These are phyloP conservation scores for Eremothecium gossypii DNA, from an alignment of 1,139 yeast species.

Conservation along the genomic window DNA sequence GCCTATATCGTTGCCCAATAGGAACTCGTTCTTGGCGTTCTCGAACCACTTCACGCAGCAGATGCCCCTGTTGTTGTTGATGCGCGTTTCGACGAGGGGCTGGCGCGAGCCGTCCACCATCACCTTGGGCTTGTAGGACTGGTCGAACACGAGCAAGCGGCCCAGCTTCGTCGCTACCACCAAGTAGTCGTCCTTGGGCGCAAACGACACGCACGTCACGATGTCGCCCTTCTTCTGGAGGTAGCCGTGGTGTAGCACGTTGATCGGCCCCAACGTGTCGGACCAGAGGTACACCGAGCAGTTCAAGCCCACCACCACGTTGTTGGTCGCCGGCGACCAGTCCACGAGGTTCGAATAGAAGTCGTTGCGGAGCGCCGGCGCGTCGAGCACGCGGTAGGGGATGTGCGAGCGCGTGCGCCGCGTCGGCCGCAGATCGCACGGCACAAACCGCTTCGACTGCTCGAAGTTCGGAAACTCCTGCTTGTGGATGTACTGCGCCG, in stretches of 20 bases:
- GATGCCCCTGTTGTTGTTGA: conserved; percentile 31
- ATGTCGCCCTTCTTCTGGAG: conserved; percentile 30
- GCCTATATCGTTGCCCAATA: conserved; percentile 67
- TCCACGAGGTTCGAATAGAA: conserved; percentile 70
- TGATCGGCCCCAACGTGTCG: conserved; percentile 39
- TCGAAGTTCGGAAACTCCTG: conserved; percentile 12
- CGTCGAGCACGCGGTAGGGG: conserved; percentile 52
- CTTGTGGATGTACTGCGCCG: conserved; percentile 15
- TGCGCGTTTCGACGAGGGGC: conserved; percentile 10
- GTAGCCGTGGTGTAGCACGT: conserved; percentile 29
- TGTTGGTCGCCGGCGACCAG: conserved; percentile 51
- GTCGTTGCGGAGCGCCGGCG: conserved; percentile 70
- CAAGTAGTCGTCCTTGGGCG: conserved; percentile 38
- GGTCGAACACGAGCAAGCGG: conserved; percentile 36
- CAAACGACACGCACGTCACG: conserved; percentile 53
- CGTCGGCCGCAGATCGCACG: conserved; percentile 11
- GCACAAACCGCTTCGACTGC: conserved; percentile 7
- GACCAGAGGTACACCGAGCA: conserved; percentile 60
- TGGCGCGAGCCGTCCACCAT: conserved; percentile 13
- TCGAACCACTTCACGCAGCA: conserved; percentile 60
- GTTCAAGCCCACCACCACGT: conserved; percentile 64
- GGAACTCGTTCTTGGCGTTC: conserved; percentile 29
- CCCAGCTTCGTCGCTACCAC: conserved; percentile 55
- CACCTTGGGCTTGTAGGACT: conserved; percentile 27
- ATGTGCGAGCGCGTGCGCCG: conserved; percentile 27